Percentiles rank a stretch among this genome's conserved stretches.
Evolutionary conservation across 768 basidiomycete species (phyloP).

Genomic region (Terana coerulea): DNA sequence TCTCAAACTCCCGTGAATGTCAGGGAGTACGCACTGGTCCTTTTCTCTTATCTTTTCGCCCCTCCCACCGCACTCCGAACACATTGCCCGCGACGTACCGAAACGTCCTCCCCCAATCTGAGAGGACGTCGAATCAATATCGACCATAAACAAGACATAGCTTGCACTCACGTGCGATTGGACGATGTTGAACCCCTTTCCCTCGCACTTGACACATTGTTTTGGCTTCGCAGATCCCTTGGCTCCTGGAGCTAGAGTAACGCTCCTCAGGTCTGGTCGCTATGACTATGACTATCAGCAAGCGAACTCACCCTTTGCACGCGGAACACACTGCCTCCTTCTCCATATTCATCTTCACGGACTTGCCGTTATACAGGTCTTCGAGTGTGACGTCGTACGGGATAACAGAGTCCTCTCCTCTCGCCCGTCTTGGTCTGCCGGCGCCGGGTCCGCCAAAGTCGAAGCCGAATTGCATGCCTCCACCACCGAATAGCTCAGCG

Average conservation of each 20-base stretch:
- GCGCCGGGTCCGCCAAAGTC: conserved; percentile 37
- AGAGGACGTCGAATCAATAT: neutral
- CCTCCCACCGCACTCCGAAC: conserved; percentile 65
- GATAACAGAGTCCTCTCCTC: conserved; percentile 71
- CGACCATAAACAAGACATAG: conserved; percentile 7
- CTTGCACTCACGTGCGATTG: conserved; percentile 44
- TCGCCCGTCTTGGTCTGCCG: conserved; percentile 41
- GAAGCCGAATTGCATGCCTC: conserved; percentile 62
- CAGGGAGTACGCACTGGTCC: conserved; percentile 66
- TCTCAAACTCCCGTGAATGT: neutral
- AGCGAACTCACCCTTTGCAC: conserved; percentile 69
- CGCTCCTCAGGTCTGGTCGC: too few species aligned
- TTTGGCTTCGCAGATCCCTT: conserved; percentile 83
- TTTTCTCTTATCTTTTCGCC: conserved; percentile 79
- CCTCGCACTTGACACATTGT: conserved; percentile 75
- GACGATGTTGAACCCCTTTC: conserved; percentile 71
- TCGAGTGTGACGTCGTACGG: conserved; percentile 86
- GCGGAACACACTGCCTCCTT: conserved; percentile 72
- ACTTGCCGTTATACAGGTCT: conserved; percentile 90
- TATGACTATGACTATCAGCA: conserved; percentile 15
- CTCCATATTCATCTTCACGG: conserved; percentile 85
- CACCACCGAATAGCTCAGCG: conserved; percentile 63
- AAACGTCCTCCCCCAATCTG: conserved; percentile 44
- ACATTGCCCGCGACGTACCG: conserved; percentile 51
- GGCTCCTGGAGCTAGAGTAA: conserved; percentile 79